Conservation (phyloP, 176 grass and related monocot species). For the Thalia dealbata region DNA sequence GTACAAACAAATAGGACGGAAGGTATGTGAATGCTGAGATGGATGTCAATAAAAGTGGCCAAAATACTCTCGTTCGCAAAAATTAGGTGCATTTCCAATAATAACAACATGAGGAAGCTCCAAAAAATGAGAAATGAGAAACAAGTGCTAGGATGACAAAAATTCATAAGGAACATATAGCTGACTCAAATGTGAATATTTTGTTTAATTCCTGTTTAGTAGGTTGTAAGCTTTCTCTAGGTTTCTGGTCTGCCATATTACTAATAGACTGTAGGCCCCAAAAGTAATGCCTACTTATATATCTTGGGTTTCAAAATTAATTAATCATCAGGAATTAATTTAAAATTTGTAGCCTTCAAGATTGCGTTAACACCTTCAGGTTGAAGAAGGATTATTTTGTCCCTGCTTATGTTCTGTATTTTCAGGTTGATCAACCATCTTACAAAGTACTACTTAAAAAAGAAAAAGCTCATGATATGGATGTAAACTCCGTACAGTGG, state of each 20-base stretch:
- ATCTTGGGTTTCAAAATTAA: background rate
- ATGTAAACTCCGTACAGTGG: constrained; percentile 84
- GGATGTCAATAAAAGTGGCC: no score
- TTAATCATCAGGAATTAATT: background rate
- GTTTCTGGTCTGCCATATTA: background rate
- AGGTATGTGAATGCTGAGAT: background rate
- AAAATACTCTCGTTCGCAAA: background rate
- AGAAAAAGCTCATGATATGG: constrained; percentile 95
- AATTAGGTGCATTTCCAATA: background rate
- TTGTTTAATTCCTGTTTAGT: background rate
- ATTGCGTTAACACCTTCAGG: background rate
- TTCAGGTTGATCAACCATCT: constrained; percentile 51
- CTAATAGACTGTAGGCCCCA: background rate
- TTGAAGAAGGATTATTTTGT: no score
- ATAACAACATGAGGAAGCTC: no score
- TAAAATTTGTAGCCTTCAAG: background rate
- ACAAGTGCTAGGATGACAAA: no score
- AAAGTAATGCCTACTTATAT: background rate
- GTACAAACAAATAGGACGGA: background rate
- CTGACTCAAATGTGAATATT: no score
- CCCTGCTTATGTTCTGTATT: background rate
- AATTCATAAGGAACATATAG: no score
- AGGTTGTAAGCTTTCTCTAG: background rate
- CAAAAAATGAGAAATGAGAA: no score
- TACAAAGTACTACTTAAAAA: constrained; percentile 75